These are phyloP conservation scores for Nicotiana noctiflora DNA, from an alignment of 257 asterid species.

Conservation along the genomic window DNA sequence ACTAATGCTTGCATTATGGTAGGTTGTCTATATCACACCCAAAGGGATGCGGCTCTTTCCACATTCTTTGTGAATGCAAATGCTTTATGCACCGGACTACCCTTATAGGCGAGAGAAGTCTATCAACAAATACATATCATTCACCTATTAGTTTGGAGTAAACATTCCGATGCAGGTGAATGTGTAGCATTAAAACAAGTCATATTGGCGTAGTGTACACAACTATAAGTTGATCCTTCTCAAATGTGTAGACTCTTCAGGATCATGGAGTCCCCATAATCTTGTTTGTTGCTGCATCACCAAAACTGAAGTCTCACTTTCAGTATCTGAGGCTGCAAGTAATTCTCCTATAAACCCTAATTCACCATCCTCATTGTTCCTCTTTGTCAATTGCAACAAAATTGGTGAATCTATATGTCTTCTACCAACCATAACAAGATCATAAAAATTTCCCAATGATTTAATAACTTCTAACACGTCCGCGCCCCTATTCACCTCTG, in stretches of 20 bases:
- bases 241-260: constrained; percentile 66
- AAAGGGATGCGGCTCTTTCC: too few species aligned
- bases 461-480: constrained; percentile 38
- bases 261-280: constrained; percentile 57
- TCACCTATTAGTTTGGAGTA: too few species aligned
- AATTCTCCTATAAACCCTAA: constrained; percentile 47
- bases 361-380: constrained; percentile 35
- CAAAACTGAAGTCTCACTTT: constrained; percentile 38
- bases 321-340: constrained; percentile 36
- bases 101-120: too few species aligned
- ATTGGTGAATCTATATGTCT: constrained; percentile 40
- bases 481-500: constrained; percentile 31
- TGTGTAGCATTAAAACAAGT: not conserved
- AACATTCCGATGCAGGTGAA: too few species aligned
- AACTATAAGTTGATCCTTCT: constrained; percentile 41
- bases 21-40: too few species aligned
- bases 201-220: not conserved
- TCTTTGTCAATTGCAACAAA: constrained; percentile 31
- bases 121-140: too few species aligned
- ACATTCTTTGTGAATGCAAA: too few species aligned
- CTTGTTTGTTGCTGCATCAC: constrained; percentile 58
- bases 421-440: constrained; percentile 57
- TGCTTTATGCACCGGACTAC: too few species aligned
- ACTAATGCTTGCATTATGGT: too few species aligned
- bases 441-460: constrained; percentile 27